Base-by-base conservation (phyloP, 768 basidiomycete species). In the Phylloporus sp. region DNA sequence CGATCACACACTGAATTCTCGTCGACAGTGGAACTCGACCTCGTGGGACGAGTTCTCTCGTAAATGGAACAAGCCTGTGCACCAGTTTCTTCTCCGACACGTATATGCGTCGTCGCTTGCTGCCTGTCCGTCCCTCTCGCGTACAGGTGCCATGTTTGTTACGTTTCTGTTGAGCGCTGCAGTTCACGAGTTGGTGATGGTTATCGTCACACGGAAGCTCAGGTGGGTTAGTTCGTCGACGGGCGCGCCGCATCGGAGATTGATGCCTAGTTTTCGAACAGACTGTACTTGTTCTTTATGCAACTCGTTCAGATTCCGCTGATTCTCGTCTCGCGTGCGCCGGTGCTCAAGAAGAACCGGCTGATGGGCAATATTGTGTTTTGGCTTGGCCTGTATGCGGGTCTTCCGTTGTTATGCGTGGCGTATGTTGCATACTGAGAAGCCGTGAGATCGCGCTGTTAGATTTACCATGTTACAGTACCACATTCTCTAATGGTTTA, bases 61-160 rank as follows among this genome's bases (percentile, higher is more conserved):
- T 35, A 94, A 95, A 70, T 98, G 96, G 95, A 98, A 98, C 70
- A 92, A 90, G 54, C 95, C 95, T 10, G 95, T 97, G 26, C 85
- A 98, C 55, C 76, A 77, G n/a, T 90, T 90, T 77, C 79, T 99
- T 31, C 77, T 98, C 15, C 82, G 91, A 10, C 96, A 99, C 62
- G 93, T 99, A 26, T 99, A 99, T 57, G 85, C 92, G 3, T 86
- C 92, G 9, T 81, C 90, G 7, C 90, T 95, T 46, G 71, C 79
- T 36, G 78, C 82, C 43, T 86, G 89, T 64, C 62, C 62, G 6
- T 76, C 79, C 48, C 67, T 96, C 42, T 87, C 89, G 34, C 80
- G 78, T 48, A 76, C 77, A 6, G 73, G 77, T n/a, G 96, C 96
- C 10, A 90, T 95, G 78, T 82, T 95, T 59, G 53, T 92, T 42